Percentiles rank a stretch among this genome's conserved stretches.
phyloP scores from a whole-genome alignment of 768 basidiomycete genomes.

The Gymnopilus dilepis region DNA sequence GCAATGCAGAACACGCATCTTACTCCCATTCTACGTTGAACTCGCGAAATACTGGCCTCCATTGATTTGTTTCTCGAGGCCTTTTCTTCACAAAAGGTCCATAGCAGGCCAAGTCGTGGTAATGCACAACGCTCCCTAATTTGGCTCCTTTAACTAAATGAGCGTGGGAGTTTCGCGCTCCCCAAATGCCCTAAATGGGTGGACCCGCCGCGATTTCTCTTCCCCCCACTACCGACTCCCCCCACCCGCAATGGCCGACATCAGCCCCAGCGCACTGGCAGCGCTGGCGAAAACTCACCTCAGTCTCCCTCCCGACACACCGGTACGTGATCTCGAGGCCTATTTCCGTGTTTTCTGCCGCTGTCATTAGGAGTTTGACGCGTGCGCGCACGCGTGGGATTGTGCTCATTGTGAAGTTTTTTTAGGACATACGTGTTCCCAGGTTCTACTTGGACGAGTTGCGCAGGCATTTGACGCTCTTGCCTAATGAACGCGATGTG shows the following conservation, averaged over 20 bases:
- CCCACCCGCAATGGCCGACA: conserved; percentile 9
- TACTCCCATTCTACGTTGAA: too few species aligned
- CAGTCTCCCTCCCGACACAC: conserved; percentile 10
- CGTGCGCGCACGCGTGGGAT: neutral
- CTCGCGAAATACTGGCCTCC: too few species aligned
- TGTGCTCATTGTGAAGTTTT: conserved; percentile 15
- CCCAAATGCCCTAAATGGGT: conserved; percentile 4
- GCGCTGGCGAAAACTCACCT: conserved; percentile 20
- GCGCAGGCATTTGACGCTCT: conserved; percentile 34
- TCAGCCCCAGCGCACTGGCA: conserved; percentile 9
- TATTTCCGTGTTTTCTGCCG: conserved; percentile 1
- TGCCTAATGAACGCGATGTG: conserved; percentile 41
- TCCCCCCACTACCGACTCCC: neutral
- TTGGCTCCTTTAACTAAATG: conserved; percentile 4
- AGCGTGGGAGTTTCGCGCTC: conserved; percentile 10
- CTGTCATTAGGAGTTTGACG: conserved; percentile 13
- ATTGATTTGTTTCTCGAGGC: neutral
- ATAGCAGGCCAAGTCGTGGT: neutral
- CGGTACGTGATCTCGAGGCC: conserved; percentile 10
- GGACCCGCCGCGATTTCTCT: neutral
- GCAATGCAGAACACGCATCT: too few species aligned
- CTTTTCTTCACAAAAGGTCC: neutral
- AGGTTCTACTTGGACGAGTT: conserved; percentile 41
- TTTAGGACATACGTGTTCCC: conserved; percentile 34
- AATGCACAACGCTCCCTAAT: conserved; percentile 1